phyloP scores from a whole-genome alignment of 1,284 basidiomycete genomes.

The Testicularia cyperi region DNA sequence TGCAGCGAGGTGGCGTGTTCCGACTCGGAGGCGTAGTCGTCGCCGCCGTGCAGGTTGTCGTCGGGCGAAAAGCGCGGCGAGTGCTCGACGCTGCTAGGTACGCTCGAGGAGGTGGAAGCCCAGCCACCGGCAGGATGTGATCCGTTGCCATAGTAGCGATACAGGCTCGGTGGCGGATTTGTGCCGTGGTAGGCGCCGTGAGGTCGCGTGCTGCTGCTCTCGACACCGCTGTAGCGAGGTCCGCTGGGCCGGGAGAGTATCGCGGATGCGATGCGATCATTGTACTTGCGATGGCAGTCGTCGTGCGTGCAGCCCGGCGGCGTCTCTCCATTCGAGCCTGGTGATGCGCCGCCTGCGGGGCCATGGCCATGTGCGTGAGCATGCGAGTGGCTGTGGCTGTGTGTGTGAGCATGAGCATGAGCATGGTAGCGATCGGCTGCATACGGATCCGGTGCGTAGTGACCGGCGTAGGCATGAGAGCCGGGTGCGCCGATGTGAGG shows the following conservation, averaged over 20 bases:
- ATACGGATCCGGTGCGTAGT: constrained; percentile 30
- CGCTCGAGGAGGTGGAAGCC: constrained; percentile 48
- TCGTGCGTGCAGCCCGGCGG: constrained; percentile 51
- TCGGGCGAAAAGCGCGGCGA: constrained; percentile 52
- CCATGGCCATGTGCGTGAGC: constrained; percentile 13
- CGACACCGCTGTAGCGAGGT: constrained; percentile 20
- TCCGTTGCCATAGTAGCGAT: constrained; percentile 38
- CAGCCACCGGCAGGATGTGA: constrained; percentile 32
- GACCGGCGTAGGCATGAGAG: constrained; percentile 7
- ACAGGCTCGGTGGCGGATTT: constrained; percentile 37
- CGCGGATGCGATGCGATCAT: constrained; percentile 45
- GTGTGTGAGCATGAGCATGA: constrained; percentile 11
- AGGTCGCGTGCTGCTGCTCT: constrained; percentile 22
- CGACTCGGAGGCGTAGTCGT: constrained; percentile 49
- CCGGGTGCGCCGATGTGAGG: constrained; percentile 15
- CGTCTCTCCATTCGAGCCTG: constrained; percentile 13
- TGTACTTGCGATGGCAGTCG: constrained; percentile 53
- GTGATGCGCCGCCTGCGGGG: constrained; percentile 1
- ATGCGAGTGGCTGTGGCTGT: constrained; percentile 6
- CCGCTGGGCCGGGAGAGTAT: constrained; percentile 23
- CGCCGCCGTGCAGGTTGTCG: constrained; percentile 46
- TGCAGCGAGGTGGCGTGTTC: constrained; percentile 30
- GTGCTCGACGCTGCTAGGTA: constrained; percentile 56
- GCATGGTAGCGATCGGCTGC: constrained; percentile 23
- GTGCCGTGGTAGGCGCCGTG: constrained; percentile 25